A percentile compares a stretch with the other conserved stretches of the same genome.
Conservation (phyloP, 306 rosid species). For the Vicia faba region DNA sequence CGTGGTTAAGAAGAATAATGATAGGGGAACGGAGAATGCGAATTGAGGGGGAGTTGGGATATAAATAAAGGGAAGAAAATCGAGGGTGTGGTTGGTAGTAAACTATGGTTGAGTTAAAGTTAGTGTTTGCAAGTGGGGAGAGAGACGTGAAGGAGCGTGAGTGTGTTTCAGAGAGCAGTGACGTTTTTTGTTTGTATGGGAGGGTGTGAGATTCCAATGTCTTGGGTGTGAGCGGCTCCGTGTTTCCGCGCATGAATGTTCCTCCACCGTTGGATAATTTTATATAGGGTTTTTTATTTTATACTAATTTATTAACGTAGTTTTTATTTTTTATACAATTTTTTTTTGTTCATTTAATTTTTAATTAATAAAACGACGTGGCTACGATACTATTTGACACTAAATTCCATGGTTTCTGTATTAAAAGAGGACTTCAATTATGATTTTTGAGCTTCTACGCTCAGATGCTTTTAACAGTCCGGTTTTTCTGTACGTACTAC, state of each 20-base stretch:
- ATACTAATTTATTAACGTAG: neutral
- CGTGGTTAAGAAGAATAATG: neutral
- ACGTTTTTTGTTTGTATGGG: constrained; percentile 31
- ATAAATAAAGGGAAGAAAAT: constrained; percentile 42
- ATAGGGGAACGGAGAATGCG: constrained; percentile 24
- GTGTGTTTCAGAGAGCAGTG: constrained; percentile 34
- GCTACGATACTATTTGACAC: no score
- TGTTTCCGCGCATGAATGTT: constrained; percentile 93
- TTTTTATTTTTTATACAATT: no score
- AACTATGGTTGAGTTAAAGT: constrained; percentile 54
- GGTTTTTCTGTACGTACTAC: no score
- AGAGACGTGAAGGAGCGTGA: constrained; percentile 29
- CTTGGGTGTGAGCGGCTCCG: constrained; percentile 96
- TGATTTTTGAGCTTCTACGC: no score
- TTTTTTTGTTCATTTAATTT: no score
- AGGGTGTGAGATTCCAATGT: constrained; percentile 78
- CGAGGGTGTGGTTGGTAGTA: constrained; percentile 26
- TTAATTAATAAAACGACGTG: no score
- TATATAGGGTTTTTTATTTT: no score
- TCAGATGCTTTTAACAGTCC: no score
- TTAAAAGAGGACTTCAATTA: no score
- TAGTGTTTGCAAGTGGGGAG: constrained; percentile 35
- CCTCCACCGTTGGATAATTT: constrained; percentile 77
- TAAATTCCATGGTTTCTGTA: no score
- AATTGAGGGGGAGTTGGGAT: constrained; percentile 11